These are phyloP conservation scores for Mucor circinelloides DNA, from an alignment of 371 early-diverging fungal genomes.

Conservation along the genomic window DNA sequence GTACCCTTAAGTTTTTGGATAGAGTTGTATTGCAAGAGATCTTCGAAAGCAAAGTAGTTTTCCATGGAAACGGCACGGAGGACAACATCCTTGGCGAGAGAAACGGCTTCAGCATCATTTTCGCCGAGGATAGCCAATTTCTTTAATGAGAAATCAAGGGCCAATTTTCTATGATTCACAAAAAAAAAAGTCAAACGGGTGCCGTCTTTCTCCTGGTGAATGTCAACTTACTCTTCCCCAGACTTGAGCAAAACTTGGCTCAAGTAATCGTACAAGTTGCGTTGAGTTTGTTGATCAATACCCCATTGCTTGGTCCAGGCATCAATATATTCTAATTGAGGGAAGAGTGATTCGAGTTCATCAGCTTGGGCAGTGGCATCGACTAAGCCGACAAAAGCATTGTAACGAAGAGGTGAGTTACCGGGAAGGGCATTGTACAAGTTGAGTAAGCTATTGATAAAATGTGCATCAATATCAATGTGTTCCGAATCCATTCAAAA, in stretches of 20 bases:
- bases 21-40: slow-evolving; percentile 69
- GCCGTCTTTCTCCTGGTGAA: too few species aligned
- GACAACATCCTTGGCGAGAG: slow-evolving; percentile 59
- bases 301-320: slow-evolving; percentile 81
- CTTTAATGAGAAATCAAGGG: slow-evolving; percentile 71
- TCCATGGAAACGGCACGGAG: slow-evolving; percentile 71
- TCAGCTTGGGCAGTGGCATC: slow-evolving; percentile 72
- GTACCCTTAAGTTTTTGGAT: slow-evolving; percentile 73
- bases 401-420: slow-evolving; percentile 67
- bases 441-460: slow-evolving; percentile 70
- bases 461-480: not conserved
- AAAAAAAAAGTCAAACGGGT: not conserved
- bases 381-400: slow-evolving; percentile 77
- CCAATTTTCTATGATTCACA: slow-evolving; percentile 39
- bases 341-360: slow-evolving; percentile 70
- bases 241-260: slow-evolving; percentile 66
- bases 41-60: slow-evolving; percentile 83
- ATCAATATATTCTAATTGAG: slow-evolving; percentile 69
- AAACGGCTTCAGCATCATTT: slow-evolving; percentile 32
- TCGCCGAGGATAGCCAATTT: slow-evolving; percentile 62
- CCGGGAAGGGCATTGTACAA: slow-evolving; percentile 77
- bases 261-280: slow-evolving; percentile 65
- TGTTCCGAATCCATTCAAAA: not conserved
- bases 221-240: slow-evolving; percentile 60
- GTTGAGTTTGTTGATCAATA: slow-evolving; percentile 56